Evolutionary conservation across 148 eudicot species (phyloP).

Genomic region (Fagopyrum tataricum): DNA sequence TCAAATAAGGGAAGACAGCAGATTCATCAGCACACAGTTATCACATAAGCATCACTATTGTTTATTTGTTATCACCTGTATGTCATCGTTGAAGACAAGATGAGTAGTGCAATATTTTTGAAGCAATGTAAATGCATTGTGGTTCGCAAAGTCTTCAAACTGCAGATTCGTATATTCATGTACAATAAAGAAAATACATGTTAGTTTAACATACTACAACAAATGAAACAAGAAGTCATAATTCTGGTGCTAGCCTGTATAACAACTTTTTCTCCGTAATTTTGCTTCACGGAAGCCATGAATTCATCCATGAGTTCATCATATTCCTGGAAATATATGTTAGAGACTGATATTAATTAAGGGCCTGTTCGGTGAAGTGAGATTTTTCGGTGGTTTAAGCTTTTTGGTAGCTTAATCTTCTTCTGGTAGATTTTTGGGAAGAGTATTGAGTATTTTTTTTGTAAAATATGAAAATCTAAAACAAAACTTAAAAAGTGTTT

Average conservation of each 20-base stretch:
- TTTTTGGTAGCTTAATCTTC: no score
- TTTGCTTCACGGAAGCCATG: conserved; percentile 88
- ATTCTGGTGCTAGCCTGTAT: conserved; percentile 44
- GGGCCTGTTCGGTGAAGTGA: no score
- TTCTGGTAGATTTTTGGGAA: no score
- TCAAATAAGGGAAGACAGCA: background rate
- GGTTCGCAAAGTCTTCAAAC: conserved; percentile 98
- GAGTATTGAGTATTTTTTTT: no score
- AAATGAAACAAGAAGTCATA: background rate
- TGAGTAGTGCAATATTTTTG: conserved; percentile 70
- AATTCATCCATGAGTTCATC: conserved; percentile 76
- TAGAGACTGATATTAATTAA: background rate
- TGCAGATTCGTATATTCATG: conserved; percentile 16
- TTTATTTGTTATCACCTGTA: conserved; percentile 46
- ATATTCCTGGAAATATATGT: conserved; percentile 54
- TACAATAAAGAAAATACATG: background rate
- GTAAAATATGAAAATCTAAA: no score
- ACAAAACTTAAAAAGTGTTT: no score
- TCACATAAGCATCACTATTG: background rate
- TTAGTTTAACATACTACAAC: background rate
- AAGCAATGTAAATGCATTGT: conserved; percentile 90
- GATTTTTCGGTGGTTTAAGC: no score
- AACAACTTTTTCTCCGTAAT: conserved; percentile 92
- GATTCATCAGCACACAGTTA: background rate
- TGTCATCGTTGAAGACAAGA: conserved; percentile 94